Evolutionary conservation across 208 protist genomes (phyloP).

Genomic region (Trypanosoma cruzi): DNA sequence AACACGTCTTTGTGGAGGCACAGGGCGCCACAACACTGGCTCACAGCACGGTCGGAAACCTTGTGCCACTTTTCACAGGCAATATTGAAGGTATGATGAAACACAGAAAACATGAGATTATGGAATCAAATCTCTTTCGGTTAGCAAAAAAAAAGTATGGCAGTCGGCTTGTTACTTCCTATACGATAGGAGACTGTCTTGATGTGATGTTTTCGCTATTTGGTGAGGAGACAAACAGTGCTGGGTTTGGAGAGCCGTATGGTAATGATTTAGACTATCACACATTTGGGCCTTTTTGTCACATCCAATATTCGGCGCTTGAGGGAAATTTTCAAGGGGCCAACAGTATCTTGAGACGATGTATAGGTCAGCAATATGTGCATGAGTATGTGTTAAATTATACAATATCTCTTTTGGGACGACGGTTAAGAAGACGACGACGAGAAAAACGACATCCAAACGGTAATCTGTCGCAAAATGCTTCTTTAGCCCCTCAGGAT

Average conservation of each 20-base stretch:
- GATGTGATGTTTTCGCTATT: constrained; percentile 41
- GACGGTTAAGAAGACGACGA: constrained; percentile 29
- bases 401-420: constrained; percentile 33
- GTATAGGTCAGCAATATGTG: constrained; percentile 51
- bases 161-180: constrained; percentile 33
- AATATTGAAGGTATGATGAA: not conserved
- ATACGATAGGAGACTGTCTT: constrained; percentile 44
- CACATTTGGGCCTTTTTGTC: constrained; percentile 59
- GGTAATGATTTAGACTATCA: constrained; percentile 42
- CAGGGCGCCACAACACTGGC: constrained; percentile 46
- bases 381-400: constrained; percentile 66
- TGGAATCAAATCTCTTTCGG: constrained; percentile 33
- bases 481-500: not conserved
- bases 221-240: constrained; percentile 3
- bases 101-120: not conserved
- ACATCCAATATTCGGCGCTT: constrained; percentile 47
- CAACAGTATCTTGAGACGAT: constrained; percentile 65
- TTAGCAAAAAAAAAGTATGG: constrained; percentile 51
- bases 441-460: constrained; percentile 3
- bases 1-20: constrained; percentile 45
- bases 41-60: constrained; percentile 41
- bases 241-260: constrained; percentile 34
- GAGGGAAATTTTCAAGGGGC: constrained; percentile 54
- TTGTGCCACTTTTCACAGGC: constrained; percentile 35
- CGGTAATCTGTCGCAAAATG: not conserved